Percentiles rank a stretch among this genome's conserved stretches.
Conservation (phyloP, 169 alveolate genomes). For the Eimeria praecox region DNA sequence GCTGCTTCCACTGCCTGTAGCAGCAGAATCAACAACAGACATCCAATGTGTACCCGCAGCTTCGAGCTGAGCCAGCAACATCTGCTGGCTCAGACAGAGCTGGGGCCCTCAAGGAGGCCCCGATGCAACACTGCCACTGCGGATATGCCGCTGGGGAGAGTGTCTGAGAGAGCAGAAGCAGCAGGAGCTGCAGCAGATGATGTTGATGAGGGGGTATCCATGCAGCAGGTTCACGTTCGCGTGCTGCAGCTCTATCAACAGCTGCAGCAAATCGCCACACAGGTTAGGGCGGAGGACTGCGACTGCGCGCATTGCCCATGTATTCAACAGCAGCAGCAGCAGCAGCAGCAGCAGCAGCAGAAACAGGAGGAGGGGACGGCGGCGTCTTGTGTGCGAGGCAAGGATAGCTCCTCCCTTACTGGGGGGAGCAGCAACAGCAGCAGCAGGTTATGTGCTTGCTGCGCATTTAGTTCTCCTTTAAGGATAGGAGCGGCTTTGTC, state of each 20-base stretch:
- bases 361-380: neutral
- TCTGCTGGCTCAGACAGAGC: neutral
- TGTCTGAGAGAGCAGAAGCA: neutral
- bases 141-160: conserved; percentile 26
- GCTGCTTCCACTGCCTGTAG: conserved; percentile 21
- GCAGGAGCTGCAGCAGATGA: conserved; percentile 30
- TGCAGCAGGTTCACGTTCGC: conserved; percentile 37
- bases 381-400: neutral
- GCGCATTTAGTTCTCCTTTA: conserved; percentile 44
- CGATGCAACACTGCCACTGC: neutral
- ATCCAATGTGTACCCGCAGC: conserved; percentile 31
- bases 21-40: neutral
- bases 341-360: conserved; percentile 36
- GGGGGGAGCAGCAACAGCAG: conserved; percentile 29
- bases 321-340: conserved; percentile 11
- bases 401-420: neutral
- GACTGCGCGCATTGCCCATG: conserved; percentile 31
- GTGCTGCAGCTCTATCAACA: conserved; percentile 43
- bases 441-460: conserved; percentile 41
- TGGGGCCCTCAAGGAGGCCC: neutral
- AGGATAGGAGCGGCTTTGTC: conserved; percentile 52
- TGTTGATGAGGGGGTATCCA: neutral
- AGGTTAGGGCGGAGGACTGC: conserved; percentile 11
- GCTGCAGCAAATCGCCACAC: conserved; percentile 53
- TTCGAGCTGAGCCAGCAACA: neutral